phyloP scores from a whole-genome alignment of 495 filamentous ascomycete species.

The Xylaria grammica region DNA sequence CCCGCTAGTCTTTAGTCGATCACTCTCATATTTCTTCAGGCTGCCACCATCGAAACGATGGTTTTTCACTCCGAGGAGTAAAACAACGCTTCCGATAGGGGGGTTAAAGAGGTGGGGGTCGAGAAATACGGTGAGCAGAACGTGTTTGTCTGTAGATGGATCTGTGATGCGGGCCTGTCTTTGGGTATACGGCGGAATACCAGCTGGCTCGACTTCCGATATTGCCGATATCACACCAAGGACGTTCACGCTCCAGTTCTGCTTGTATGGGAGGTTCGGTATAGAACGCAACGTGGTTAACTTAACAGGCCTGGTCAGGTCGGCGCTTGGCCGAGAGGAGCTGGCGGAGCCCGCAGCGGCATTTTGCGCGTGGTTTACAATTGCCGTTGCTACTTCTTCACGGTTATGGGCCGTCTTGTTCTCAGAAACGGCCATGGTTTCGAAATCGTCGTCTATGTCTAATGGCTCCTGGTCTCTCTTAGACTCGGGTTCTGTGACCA shows the following conservation, averaged over 20 bases:
- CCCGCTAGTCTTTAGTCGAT: slow-evolving; percentile 34
- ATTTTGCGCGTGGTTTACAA: slow-evolving; percentile 6
- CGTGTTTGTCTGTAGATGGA: slow-evolving; percentile 47
- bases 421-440: slow-evolving; percentile 33
- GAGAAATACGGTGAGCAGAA: slow-evolving; percentile 50
- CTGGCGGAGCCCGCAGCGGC: background rate
- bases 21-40: slow-evolving; percentile 54
- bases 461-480: slow-evolving; percentile 15
- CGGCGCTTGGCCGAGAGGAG: slow-evolving; percentile 34
- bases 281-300: slow-evolving; percentile 48
- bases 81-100: slow-evolving; percentile 44
- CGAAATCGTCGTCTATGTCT: slow-evolving; percentile 37
- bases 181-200: slow-evolving; percentile 46
- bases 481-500: slow-evolving; percentile 2
- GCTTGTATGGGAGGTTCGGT: slow-evolving; percentile 51
- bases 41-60: slow-evolving; percentile 53
- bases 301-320: slow-evolving; percentile 40
- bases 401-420: slow-evolving; percentile 28
- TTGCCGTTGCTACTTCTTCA: slow-evolving; percentile 22
- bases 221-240: slow-evolving; percentile 48
- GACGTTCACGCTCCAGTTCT: slow-evolving; percentile 56
- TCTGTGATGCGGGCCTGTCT: slow-evolving; percentile 49
- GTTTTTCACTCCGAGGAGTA: slow-evolving; percentile 54
- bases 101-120: slow-evolving; percentile 50
- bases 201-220: slow-evolving; percentile 43